Conservation (phyloP, 768 basidiomycete species). For the Tremella fuciformis region DNA sequence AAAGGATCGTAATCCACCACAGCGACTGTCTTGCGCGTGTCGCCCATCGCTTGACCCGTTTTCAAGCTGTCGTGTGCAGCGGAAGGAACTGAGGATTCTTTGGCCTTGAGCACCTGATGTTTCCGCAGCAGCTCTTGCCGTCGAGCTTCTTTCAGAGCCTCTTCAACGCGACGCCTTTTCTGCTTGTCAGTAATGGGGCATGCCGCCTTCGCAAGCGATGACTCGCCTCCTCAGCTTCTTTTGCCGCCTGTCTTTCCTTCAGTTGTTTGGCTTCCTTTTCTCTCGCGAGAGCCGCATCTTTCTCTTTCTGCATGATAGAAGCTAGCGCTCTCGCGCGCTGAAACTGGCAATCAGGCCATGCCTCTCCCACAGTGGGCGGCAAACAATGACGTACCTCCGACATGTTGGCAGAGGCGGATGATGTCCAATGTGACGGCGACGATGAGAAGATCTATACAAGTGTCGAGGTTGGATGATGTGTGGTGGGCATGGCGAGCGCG, state of each 20-base stretch:
- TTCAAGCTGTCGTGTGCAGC: neutral
- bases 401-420: constrained; percentile 5
- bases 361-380: neutral
- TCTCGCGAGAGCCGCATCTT: constrained; percentile 33
- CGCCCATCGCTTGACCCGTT: neutral
- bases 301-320: constrained; percentile 30
- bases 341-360: constrained; percentile 21
- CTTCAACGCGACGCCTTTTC: constrained; percentile 32
- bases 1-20: constrained; percentile 34
- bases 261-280: constrained; percentile 32
- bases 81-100: constrained; percentile 4
- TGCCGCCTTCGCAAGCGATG: neutral
- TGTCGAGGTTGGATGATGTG: no score
- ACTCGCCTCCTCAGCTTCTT: constrained; percentile 39
- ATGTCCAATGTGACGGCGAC: neutral
- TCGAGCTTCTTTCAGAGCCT: constrained; percentile 32
- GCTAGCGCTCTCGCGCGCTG: constrained; percentile 34
- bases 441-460: no score
- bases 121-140: constrained; percentile 31
- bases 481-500: neutral
- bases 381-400: constrained; percentile 17
- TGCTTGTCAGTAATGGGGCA: neutral
- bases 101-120: constrained; percentile 28
- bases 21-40: neutral
- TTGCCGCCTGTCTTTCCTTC: constrained; percentile 32